Evolutionary conservation across 768 basidiomycete species (phyloP), one percentile per base, ranked within the genome.

Genomic region (Russula sp.): DNA sequence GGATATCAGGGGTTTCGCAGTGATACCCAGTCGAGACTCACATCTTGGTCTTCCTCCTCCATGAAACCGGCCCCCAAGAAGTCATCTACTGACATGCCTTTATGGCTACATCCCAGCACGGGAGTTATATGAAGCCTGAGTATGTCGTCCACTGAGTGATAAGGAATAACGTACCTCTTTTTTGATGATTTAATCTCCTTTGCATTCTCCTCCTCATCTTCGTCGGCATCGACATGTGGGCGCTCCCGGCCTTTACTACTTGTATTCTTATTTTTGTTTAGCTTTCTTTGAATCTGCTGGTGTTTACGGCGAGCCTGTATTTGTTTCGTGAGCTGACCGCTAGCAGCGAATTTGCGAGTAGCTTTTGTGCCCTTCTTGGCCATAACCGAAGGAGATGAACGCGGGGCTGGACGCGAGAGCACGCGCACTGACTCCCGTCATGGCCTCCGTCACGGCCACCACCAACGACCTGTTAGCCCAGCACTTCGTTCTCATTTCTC

Each of bases 241-340:
- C 74, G 72, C 24, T 68, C 73, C 64, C 71, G 42, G 62, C 62
- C 59, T 70, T 72, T 73, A 67, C 66, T 40, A 60, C 73, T 75
- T 53, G 61, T 70, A 38, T 68, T 63, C 68, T 78, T 83, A 67
- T 88, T 81, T 48, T 80, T 79, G 71, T 90, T 82, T 32, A 84
- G 79, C 74, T 87, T 87, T 75, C 88, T 89, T 70, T 84, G 83
- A 66, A 84, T 78, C 71, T 91, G 83, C 71, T 93, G 88, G 70
- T 88, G 84, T 70, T 92, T 90, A 63, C 87, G 83, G n/a, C 95
- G 81, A 6, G 86, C 82, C 70, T 92, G 82, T 57, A 98, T 97
- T 22, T 86, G 84, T 68, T 91, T 89, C 72, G 92, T 92, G 59
- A 98, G 84, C 72, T 89, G 87, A 1, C 95, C 95, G 63, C 90